phyloP scores from a whole-genome alignment of 306 rosid species.

The Cucumis melo region DNA sequence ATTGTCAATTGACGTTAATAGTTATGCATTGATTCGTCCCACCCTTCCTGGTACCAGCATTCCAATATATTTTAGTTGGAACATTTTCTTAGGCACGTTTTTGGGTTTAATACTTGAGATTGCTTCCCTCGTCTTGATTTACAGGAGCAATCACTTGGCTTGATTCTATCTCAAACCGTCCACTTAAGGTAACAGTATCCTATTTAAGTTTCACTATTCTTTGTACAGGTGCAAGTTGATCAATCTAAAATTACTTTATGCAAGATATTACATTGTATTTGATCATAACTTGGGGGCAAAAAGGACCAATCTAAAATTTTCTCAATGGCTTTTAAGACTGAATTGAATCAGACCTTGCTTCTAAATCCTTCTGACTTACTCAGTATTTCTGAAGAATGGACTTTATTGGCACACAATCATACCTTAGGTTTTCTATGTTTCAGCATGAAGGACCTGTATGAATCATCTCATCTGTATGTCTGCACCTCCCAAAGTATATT shows the following conservation, averaged over 20 bases:
- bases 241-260: not conserved
- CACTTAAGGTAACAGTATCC: constrained; percentile 58
- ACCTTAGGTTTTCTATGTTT: not conserved
- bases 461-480: not conserved
- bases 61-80: not conserved
- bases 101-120: constrained; percentile 5
- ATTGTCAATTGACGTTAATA: constrained; percentile 51
- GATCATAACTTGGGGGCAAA: not conserved
- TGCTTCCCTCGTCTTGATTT: constrained; percentile 10
- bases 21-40: constrained; percentile 85
- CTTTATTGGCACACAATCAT: not conserved
- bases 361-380: not conserved
- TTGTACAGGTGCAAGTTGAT: not conserved
- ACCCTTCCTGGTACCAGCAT: constrained; percentile 51
- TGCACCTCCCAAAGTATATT: not conserved
- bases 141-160: constrained; percentile 86
- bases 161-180: constrained; percentile 75
- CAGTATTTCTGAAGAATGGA: not conserved
- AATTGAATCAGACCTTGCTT: not conserved
- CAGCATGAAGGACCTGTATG: not conserved
- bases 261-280: not conserved
- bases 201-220: not conserved
- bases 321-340: not conserved
- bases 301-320: not conserved
- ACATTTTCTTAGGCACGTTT: constrained; percentile 12